These are phyloP conservation scores for Beta vulgaris DNA, from an alignment of 148 eudicot genomes.

Conservation along the genomic window DNA sequence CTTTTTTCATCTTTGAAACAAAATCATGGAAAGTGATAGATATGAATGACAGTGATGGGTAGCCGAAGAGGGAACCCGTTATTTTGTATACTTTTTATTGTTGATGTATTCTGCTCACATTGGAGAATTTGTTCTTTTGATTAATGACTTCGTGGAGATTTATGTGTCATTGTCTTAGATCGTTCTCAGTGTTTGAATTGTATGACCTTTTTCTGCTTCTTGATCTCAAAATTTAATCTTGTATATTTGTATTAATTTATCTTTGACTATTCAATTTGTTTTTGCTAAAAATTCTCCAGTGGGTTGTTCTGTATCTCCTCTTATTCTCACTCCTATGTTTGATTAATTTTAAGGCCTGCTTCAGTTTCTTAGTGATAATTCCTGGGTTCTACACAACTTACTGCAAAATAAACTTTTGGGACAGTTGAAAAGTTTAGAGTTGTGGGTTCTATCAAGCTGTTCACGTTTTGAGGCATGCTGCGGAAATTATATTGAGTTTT, in stretches of 20 bases:
- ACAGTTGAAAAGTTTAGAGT: not conserved
- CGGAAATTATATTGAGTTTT: too few relatives aligned
- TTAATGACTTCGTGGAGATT: not conserved
- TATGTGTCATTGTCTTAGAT: constrained; percentile 11
- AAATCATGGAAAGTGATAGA: too few relatives aligned
- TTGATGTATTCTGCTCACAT: not conserved
- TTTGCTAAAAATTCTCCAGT: not conserved
- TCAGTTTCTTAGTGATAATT: not conserved
- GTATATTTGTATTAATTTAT: not conserved
- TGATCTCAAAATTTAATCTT: constrained; percentile 15
- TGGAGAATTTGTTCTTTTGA: not conserved
- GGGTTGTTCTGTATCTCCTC: not conserved
- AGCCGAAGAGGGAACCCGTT: not conserved
- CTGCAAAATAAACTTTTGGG: not conserved
- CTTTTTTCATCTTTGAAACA: too few relatives aligned
- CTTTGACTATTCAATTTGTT: not conserved
- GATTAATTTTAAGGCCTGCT: not conserved
- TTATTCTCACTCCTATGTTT: not conserved
- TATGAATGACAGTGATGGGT: too few relatives aligned
- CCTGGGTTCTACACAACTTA: not conserved
- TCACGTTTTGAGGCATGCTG: not conserved
- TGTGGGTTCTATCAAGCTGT: not conserved
- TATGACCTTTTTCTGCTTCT: constrained; percentile 3
- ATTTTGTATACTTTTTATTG: not conserved
- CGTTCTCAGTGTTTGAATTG: not conserved